phyloP scores from a whole-genome alignment of 495 filamentous ascomycete genomes.

The Rostrohypoxylon terebratum region DNA sequence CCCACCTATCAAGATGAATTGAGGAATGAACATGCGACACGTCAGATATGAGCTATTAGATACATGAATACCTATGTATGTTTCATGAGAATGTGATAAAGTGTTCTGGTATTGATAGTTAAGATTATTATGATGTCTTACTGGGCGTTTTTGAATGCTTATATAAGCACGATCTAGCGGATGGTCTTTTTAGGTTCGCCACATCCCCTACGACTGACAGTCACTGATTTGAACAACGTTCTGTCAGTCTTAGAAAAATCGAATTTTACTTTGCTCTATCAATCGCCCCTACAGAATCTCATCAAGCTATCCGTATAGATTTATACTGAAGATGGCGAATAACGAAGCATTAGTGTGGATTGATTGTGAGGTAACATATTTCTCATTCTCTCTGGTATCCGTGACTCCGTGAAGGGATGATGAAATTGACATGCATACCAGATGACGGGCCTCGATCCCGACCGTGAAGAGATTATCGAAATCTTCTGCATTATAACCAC shows the following conservation, averaged over 20 bases:
- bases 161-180: not conserved
- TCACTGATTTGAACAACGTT: not conserved
- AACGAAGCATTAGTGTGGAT: constrained; percentile 80
- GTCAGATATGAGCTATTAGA: not conserved
- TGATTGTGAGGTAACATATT: constrained; percentile 73
- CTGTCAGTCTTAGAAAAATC: not conserved
- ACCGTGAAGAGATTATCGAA: constrained; percentile 86
- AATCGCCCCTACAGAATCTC: not conserved
- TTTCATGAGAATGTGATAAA: not conserved
- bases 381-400: not conserved
- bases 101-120: not conserved
- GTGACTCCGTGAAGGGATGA: not conserved
- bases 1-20: no score
- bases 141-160: not conserved
- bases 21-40: not conserved
- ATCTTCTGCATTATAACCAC: constrained; percentile 95
- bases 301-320: not conserved
- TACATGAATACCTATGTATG: not conserved
- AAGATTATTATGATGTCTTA: not conserved
- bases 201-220: not conserved
- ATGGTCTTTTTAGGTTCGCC: not conserved
- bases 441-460: constrained; percentile 93
- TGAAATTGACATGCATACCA: constrained; percentile 50
- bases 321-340: constrained; percentile 28
- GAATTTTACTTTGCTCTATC: not conserved